Evolutionary conservation across 2,329 filamentous ascomycete genomes (phyloP).

Genomic region (Epichloe uncinata): DNA sequence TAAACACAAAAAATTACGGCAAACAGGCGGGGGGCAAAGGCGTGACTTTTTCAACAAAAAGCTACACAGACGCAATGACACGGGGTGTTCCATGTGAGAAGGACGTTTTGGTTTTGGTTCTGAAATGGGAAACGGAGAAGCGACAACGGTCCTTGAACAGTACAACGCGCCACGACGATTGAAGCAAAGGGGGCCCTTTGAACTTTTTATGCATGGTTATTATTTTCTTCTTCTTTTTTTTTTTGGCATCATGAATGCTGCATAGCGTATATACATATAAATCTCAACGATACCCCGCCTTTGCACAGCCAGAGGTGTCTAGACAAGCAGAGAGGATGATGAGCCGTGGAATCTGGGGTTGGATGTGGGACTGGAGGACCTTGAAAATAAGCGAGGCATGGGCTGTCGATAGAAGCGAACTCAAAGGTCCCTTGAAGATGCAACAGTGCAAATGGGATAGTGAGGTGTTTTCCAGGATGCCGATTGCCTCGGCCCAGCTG

Average conservation of each 20-base stretch:
- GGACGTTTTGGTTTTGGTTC: background rate
- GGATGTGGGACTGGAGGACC: background rate
- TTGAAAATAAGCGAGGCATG: background rate
- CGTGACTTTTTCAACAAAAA: slow-evolving; percentile 31
- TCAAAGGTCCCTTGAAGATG: background rate
- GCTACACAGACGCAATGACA: slow-evolving; percentile 15
- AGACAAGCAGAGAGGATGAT: slow-evolving; percentile 7
- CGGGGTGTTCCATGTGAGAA: background rate
- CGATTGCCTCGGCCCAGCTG: too few species aligned
- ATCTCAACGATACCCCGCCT: slow-evolving; percentile 28
- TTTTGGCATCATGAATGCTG: slow-evolving; percentile 14
- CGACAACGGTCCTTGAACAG: slow-evolving; percentile 2
- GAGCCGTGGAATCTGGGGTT: background rate
- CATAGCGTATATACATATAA: slow-evolving; percentile 23
- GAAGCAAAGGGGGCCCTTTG: background rate
- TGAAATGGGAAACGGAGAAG: background rate
- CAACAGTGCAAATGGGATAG: background rate
- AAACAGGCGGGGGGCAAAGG: slow-evolving; percentile 9
- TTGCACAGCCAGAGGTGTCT: slow-evolving; percentile 8
- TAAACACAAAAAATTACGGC: slow-evolving; percentile 4
- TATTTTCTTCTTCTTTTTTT: slow-evolving; percentile 9
- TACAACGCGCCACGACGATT: slow-evolving; percentile 7
- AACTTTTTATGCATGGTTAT: slow-evolving; percentile 7
- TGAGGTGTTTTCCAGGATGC: too few species aligned
- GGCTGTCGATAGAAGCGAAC: background rate